Conservation (phyloP, 2,329 filamentous ascomycete genomes). For the Calonectria ilicicola region DNA sequence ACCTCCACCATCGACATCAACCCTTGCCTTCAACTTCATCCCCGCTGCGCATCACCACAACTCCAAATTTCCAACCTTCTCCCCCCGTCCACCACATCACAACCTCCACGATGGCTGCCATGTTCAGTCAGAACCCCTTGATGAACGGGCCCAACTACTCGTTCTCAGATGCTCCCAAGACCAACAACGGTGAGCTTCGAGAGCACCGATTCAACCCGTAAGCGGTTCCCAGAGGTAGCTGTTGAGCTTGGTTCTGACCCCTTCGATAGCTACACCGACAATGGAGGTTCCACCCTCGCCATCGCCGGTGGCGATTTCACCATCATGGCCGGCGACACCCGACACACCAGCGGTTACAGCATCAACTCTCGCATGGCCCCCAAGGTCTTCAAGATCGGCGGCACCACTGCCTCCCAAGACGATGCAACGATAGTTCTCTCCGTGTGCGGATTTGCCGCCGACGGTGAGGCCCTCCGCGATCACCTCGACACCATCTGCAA, state of each 20-base stretch:
- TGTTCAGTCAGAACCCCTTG: constrained; percentile 78
- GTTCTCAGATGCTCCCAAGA: constrained; percentile 71
- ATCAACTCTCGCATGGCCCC: constrained; percentile 97
- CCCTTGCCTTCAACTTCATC: constrained; percentile 22
- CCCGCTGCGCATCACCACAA: constrained; percentile 23
- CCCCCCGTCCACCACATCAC: not conserved
- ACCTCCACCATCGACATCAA: constrained; percentile 31
- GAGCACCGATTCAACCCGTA: constrained; percentile 96
- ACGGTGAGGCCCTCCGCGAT: constrained; percentile 93
- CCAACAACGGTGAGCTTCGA: constrained; percentile 65
- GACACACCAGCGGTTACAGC: constrained; percentile 95
- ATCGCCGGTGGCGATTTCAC: constrained; percentile 95
- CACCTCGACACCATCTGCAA: constrained; percentile 95
- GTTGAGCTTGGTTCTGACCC: constrained; percentile 17
- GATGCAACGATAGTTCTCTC: constrained; percentile 90
- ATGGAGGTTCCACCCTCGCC: constrained; percentile 94
- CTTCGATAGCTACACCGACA: constrained; percentile 86
- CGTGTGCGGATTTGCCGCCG: constrained; percentile 95
- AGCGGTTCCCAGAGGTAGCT: constrained; percentile 45
- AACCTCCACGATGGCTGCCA: constrained; percentile 66
- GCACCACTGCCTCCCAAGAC: constrained; percentile 85
- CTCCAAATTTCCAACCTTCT: not conserved
- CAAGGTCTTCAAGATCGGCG: constrained; percentile 98
- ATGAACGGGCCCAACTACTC: constrained; percentile 79
- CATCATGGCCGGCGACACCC: constrained; percentile 97